Evolutionary conservation across 768 basidiomycete species (phyloP).

Genomic region (Tephrocybe sp.): DNA sequence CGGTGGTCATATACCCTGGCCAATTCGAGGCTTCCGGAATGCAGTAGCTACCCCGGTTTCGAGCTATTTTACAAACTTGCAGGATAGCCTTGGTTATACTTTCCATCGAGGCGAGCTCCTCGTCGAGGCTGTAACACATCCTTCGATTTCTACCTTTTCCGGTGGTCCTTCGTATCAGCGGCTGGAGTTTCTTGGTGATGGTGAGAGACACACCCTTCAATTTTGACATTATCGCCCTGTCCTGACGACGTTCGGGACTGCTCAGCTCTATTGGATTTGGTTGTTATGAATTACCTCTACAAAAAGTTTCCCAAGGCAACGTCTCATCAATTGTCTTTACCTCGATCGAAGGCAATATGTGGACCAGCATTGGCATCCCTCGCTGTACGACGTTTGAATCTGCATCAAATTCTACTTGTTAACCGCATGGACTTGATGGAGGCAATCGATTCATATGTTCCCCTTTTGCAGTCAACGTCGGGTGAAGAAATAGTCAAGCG

Average conservation of each 20-base stretch:
- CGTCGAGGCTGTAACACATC: conserved; percentile 83
- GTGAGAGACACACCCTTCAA: conserved; percentile 57
- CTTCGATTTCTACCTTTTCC: conserved; percentile 57
- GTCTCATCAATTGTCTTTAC: conserved; percentile 74
- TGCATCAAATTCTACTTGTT: conserved; percentile 72
- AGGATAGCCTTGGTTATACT: conserved; percentile 67
- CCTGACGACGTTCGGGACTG: conserved; percentile 8
- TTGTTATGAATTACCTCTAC: conserved; percentile 71
- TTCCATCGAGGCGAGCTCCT: conserved; percentile 67
- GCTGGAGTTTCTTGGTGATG: conserved; percentile 88
- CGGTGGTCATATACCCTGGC: conserved; percentile 73
- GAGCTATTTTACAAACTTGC: conserved; percentile 51
- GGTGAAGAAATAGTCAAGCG: conserved; percentile 62
- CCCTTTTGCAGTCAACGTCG: conserved; percentile 54
- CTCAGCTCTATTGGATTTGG: conserved; percentile 69
- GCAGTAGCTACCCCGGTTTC: conserved; percentile 36
- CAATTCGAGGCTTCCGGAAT: conserved; percentile 46
- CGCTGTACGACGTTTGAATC: conserved; percentile 58
- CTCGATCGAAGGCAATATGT: conserved; percentile 72
- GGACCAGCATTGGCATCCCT: conserved; percentile 70
- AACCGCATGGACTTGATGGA: conserved; percentile 67
- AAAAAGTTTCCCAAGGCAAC: conserved; percentile 68
- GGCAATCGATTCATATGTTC: conserved; percentile 62
- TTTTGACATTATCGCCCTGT: not conserved
- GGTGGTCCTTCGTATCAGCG: conserved; percentile 76